phyloP scores from a whole-genome alignment of 1,284 basidiomycete genomes.

The Apiotrichum laibachii region DNA sequence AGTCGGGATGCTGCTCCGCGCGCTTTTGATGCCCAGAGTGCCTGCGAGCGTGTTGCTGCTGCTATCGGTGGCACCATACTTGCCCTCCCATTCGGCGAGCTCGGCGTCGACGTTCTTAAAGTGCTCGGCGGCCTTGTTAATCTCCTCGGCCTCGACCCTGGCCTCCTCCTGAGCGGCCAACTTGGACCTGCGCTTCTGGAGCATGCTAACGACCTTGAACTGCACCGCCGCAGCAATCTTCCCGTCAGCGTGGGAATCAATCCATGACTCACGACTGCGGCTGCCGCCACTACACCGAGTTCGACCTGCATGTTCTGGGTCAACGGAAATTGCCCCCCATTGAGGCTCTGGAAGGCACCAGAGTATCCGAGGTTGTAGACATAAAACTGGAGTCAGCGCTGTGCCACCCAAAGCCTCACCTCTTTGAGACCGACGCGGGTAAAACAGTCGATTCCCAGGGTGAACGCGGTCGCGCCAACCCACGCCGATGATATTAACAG shows the following conservation, averaged over 20 bases:
- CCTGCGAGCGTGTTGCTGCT: not conserved
- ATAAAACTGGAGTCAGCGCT: slow-evolving; percentile 64
- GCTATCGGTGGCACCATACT: slow-evolving; percentile 59
- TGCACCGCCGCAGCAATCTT: slow-evolving; percentile 83
- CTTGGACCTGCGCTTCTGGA: slow-evolving; percentile 73
- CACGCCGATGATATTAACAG: slow-evolving; percentile 71
- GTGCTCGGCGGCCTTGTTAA: slow-evolving; percentile 68
- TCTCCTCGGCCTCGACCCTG: slow-evolving; percentile 69
- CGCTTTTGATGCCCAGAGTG: slow-evolving; percentile 6
- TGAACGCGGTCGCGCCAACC: slow-evolving; percentile 85
- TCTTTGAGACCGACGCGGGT: slow-evolving; percentile 88
- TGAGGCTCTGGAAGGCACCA: slow-evolving; percentile 71
- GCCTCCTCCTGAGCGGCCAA: slow-evolving; percentile 69
- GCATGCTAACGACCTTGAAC: slow-evolving; percentile 73
- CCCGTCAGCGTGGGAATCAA: slow-evolving; percentile 2
- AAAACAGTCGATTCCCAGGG: slow-evolving; percentile 90
- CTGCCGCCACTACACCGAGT: slow-evolving; percentile 76
- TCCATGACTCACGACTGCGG: slow-evolving; percentile 52
- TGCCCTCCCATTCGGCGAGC: slow-evolving; percentile 79
- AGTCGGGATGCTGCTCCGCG: not conserved
- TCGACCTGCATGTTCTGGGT: slow-evolving; percentile 91
- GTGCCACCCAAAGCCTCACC: slow-evolving; percentile 37
- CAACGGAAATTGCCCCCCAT: slow-evolving; percentile 74
- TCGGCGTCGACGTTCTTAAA: slow-evolving; percentile 69
- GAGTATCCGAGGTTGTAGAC: slow-evolving; percentile 81